Percentiles rank a stretch among this genome's conserved stretches.
Conservation (phyloP, 2,329 filamentous ascomycete species). For the Sordariomycetes sp. region DNA sequence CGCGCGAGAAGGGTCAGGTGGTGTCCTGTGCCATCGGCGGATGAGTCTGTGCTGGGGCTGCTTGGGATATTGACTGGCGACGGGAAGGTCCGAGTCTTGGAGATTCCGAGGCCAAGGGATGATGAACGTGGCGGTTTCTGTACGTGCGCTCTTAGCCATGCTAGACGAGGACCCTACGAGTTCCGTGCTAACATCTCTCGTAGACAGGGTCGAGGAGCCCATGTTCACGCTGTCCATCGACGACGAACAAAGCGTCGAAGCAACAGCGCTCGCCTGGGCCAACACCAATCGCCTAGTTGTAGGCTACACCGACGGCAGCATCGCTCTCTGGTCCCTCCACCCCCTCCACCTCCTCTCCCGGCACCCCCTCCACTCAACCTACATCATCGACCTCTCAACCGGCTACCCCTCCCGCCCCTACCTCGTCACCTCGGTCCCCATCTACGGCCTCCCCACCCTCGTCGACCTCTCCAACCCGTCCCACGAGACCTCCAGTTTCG, state of each 20-base stretch:
- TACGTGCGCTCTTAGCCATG: constrained; percentile 14
- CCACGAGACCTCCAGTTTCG: constrained; percentile 38
- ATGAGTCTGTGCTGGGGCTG: constrained; percentile 19
- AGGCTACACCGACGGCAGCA: constrained; percentile 42
- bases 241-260: constrained; percentile 31
- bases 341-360: constrained; percentile 35
- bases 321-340: constrained; percentile 41
- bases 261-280: constrained; percentile 41
- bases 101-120: constrained; percentile 20
- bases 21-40: constrained; percentile 29
- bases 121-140: constrained; percentile 19
- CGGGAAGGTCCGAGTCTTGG: constrained; percentile 34
- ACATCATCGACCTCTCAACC: constrained; percentile 39
- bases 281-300: constrained; percentile 39
- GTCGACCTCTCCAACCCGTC: constrained; percentile 39
- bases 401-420: constrained; percentile 43
- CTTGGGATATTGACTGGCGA: constrained; percentile 37
- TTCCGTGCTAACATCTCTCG: neutral
- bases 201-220: constrained; percentile 31
- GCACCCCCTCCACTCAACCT: constrained; percentile 37
- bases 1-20: constrained; percentile 36
- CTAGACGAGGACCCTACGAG: neutral
- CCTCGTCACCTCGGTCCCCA: constrained; percentile 38
- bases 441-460: constrained; percentile 38
- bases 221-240: constrained; percentile 29